phyloP scores from a whole-genome alignment of 2,329 filamentous ascomycete species.

The Exutisphaerella laricina region DNA sequence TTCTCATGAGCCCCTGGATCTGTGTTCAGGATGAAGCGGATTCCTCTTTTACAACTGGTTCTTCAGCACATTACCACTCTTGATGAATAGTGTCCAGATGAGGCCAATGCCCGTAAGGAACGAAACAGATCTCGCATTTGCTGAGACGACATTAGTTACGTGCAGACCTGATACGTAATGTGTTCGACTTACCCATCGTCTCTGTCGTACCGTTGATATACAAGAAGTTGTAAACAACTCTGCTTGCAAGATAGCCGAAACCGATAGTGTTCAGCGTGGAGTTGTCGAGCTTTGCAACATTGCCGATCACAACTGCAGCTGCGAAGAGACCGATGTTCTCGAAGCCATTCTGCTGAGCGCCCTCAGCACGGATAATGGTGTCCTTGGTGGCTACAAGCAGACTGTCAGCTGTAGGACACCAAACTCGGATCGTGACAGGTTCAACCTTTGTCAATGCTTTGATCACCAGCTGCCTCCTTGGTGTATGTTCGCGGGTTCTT shows the following conservation, averaged over 20 bases:
- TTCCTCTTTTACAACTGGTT: conserved; percentile 15
- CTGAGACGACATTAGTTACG: conserved; percentile 1
- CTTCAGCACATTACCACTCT: conserved; percentile 25
- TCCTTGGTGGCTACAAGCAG: conserved; percentile 28
- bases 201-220: conserved; percentile 28
- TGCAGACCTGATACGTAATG: not conserved
- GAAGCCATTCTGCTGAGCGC: conserved; percentile 36
- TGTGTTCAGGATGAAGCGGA: too few relatives aligned
- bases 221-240: conserved; percentile 28
- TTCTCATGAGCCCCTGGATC: too few relatives aligned
- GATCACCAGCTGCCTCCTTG: conserved; percentile 8
- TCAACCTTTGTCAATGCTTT: conserved; percentile 18
- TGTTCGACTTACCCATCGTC: conserved; percentile 14
- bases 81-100: conserved; percentile 26
- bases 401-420: not conserved
- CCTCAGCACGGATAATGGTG: conserved; percentile 35
- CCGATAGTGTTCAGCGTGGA: conserved; percentile 26
- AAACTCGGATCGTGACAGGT: not conserved
- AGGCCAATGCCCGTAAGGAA: conserved; percentile 23
- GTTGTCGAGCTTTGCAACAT: conserved; percentile 32
- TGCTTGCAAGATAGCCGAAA: conserved; percentile 25
- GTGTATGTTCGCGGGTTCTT: conserved; percentile 14
- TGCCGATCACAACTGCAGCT: conserved; percentile 36
- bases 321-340: conserved; percentile 40
- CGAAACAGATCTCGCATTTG: conserved; percentile 10